These are phyloP conservation scores for Lathyrus tuberosus DNA, from an alignment of 306 rosid genomes.

Conservation along the genomic window DNA sequence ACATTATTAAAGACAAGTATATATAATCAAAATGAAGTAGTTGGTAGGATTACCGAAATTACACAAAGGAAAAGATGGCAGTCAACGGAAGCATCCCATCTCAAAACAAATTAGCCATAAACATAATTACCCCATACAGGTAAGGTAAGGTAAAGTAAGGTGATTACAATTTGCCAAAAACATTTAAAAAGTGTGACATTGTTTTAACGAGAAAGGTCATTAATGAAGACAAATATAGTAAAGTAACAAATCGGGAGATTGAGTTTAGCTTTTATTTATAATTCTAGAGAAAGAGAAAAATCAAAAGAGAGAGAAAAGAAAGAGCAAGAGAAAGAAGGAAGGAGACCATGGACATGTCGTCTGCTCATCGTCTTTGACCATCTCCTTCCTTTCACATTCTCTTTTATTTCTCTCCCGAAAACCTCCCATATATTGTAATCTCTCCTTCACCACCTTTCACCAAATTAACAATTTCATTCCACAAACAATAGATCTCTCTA, in stretches of 20 bases:
- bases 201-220: background rate
- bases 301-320: background rate
- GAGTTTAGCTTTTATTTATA: background rate
- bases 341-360: constrained; percentile 24
- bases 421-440: constrained; percentile 4
- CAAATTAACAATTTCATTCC: background rate
- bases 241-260: constrained; percentile 1
- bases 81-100: background rate
- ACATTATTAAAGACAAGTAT: no score
- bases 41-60: background rate
- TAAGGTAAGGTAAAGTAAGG: background rate
- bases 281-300: background rate
- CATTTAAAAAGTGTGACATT: background rate
- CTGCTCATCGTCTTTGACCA: constrained; percentile 36
- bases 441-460: background rate
- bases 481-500: background rate
- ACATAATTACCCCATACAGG: background rate
- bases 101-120: background rate
- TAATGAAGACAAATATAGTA: constrained; percentile 22
- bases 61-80: background rate
- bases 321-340: background rate
- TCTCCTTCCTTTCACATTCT: constrained; percentile 31
- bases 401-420: background rate
- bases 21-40: no score
- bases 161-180: background rate